These are phyloP conservation scores for Blastomyces gilchristii DNA, from an alignment of 2,329 filamentous ascomycete species.

Conservation along the genomic window DNA sequence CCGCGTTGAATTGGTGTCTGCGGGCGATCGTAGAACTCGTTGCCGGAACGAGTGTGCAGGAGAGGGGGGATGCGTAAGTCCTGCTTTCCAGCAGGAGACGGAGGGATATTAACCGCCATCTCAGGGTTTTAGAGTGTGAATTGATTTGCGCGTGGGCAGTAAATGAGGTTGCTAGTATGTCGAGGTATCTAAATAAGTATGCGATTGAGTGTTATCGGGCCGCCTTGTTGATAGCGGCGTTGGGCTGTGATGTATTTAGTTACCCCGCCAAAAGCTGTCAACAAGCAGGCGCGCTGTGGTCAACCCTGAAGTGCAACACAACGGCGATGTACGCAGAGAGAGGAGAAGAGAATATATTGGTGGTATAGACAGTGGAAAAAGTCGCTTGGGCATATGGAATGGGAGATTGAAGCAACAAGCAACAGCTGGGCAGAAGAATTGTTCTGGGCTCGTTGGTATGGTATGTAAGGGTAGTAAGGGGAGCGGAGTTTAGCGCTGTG, in stretches of 20 bases:
- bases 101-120: slow-evolving; percentile 30
- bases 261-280: slow-evolving; percentile 1
- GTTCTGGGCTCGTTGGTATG: background rate
- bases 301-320: no score
- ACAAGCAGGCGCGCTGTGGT: background rate
- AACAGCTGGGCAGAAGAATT: background rate
- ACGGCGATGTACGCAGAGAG: background rate
- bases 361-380: background rate
- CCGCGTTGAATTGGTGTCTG: slow-evolving; percentile 36
- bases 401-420: background rate
- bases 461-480: no score
- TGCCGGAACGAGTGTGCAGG: slow-evolving; percentile 40
- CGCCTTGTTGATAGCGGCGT: background rate
- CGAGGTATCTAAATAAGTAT: no score
- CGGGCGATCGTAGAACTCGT: slow-evolving; percentile 39
- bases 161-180: background rate
- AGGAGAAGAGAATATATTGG: background rate
- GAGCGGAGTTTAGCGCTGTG: no score
- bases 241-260: background rate
- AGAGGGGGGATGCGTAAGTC: slow-evolving; percentile 35
- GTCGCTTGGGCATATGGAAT: background rate
- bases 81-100: slow-evolving; percentile 25
- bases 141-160: background rate
- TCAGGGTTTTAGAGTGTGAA: background rate
- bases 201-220: background rate